Percentiles rank a stretch among this genome's conserved stretches.
These are phyloP conservation scores for Mayamaea pseudoterrestris DNA, from an alignment of 108 stramenopile genomes.

Conservation along the genomic window DNA sequence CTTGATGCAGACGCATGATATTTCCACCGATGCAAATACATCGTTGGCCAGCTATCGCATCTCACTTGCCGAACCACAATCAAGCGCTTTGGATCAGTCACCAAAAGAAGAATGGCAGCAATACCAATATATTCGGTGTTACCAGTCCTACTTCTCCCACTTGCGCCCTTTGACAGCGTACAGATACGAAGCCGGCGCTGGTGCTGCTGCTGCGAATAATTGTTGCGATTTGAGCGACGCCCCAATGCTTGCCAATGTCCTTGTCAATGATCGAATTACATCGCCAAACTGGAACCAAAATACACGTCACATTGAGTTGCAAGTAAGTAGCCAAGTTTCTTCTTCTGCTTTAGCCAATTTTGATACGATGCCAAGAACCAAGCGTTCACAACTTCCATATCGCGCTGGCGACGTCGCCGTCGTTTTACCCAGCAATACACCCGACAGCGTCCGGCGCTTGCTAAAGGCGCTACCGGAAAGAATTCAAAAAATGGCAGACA, in stretches of 20 bases:
- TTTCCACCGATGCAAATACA: background rate
- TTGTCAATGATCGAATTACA: conserved; percentile 53
- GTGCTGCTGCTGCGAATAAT: too few relatives aligned
- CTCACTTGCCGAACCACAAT: too few relatives aligned
- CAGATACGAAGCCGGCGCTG: conserved; percentile 20
- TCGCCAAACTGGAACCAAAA: conserved; percentile 64
- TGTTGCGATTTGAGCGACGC: background rate
- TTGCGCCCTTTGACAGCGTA: conserved; percentile 54
- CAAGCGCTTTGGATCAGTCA: too few relatives aligned
- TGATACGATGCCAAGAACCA: conserved; percentile 1
- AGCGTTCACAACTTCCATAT: conserved; percentile 28
- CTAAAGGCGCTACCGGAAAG: conserved; percentile 41
- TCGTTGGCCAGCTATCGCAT: too few relatives aligned
- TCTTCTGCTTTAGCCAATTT: background rate
- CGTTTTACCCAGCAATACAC: conserved; percentile 51
- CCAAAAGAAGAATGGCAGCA: conserved; percentile 35
- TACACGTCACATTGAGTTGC: conserved; percentile 54
- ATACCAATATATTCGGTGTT: conserved; percentile 16
- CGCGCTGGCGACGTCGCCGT: conserved; percentile 68
- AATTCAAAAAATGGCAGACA: conserved; percentile 38
- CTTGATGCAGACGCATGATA: background rate
- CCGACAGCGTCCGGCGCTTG: conserved; percentile 38
- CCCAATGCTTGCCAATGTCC: conserved; percentile 37
- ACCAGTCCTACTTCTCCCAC: conserved; percentile 42
- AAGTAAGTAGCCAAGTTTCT: too few relatives aligned